Base-by-base conservation (phyloP, 345 rosid species). In the Salix caprea region DNA sequence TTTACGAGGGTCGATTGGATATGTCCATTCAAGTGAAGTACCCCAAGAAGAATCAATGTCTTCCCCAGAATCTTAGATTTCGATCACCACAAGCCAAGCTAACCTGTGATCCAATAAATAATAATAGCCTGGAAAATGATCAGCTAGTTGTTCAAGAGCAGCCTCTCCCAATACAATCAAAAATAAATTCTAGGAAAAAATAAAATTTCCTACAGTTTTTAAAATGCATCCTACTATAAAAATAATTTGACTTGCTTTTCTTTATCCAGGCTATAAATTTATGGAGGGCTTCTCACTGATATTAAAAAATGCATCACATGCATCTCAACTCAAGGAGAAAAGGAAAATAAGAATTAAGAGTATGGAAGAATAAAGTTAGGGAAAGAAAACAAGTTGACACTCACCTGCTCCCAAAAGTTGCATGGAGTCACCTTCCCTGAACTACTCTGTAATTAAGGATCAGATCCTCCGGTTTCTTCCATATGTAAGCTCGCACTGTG, bases 381-480 rank as follows among this genome's bases (percentile, higher is more conserved):
- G 15, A 24, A 54, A 21, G 61, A 32, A 16, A 65, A 37, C 5
- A 37, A 8, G 24, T n/a, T n/a, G 50, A 11, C 28, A 72, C 83
- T 82, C 71, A 89, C 92, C 90, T 76, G 68, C 52, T 74, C 70
- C 54, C 69, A 60, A 28, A 65, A 69, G 76, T 64, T 68, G 56
- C 28, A 67, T 23, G 56, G n/a, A 52, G 77, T 92, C 91, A 96
- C 87, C 91, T 92, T 81, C 90, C 89, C 77, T 89, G 88, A 74
- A 80, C 85, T 72, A 93, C 85, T 86, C 97, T 87, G 84, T 92
- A 96, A 84, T 91, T 92, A 50, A 96, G 98, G 79, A 94, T 83
- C 84, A 96, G 84, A 84, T 96, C 99, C 79, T 96, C 98, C 2
- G 93, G 87, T 87, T 92, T 96, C 90, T 96, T 96, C 99, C 99